phyloP scores from a whole-genome alignment of 768 basidiomycete species.

The Mycena sanguinolenta region DNA sequence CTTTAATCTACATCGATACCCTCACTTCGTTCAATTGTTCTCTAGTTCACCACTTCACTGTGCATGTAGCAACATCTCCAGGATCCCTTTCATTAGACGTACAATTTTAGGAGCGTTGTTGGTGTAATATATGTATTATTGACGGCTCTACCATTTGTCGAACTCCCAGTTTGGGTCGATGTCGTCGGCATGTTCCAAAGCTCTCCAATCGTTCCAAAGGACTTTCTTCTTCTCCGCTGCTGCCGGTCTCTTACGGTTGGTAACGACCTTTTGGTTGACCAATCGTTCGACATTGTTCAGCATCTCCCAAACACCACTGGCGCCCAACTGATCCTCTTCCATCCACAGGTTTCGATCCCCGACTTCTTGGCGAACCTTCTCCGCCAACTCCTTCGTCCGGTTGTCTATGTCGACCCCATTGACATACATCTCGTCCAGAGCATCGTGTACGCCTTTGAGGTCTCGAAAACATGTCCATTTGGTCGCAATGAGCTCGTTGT shows the following conservation, averaged over 20 bases:
- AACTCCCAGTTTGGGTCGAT: constrained; percentile 63
- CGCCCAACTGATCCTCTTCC: constrained; percentile 61
- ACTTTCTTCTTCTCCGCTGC: constrained; percentile 13
- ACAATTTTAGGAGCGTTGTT: constrained; percentile 13
- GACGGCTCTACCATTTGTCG: constrained; percentile 57
- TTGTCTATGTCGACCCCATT: constrained; percentile 80
- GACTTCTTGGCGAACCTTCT: constrained; percentile 73
- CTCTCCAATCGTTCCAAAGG: constrained; percentile 67
- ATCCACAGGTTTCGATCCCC: constrained; percentile 66
- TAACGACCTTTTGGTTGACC: constrained; percentile 30
- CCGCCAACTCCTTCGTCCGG: constrained; percentile 72
- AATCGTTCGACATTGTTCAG: constrained; percentile 65
- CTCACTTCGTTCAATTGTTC: neutral
- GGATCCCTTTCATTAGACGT: constrained; percentile 24
- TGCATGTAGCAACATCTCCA: constrained; percentile 31
- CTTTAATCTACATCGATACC: constrained; percentile 23
- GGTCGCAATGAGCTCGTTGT: constrained; percentile 91
- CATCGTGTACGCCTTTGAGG: constrained; percentile 77
- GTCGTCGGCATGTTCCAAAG: constrained; percentile 42
- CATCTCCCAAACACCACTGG: constrained; percentile 65
- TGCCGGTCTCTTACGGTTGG: constrained; percentile 9
- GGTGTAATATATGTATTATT: constrained; percentile 20
- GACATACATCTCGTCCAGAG: constrained; percentile 84
- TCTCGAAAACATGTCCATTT: constrained; percentile 90
- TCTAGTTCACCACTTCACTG: constrained; percentile 12